Base-by-base conservation (phyloP, 78 protist species). In the Protostelium mycophagum region DNA sequence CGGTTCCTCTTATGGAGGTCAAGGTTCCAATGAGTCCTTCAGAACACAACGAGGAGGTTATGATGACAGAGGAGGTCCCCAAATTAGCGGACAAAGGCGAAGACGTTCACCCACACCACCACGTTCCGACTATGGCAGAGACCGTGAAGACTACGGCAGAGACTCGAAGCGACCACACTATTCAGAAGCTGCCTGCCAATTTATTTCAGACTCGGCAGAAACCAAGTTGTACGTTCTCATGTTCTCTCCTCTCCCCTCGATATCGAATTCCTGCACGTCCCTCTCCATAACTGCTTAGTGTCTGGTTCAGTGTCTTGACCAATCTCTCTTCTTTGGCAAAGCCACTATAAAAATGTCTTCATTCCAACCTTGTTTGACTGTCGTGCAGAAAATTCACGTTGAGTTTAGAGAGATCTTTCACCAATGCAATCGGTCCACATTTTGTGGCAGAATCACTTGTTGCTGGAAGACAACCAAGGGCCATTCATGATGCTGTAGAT, bases 171-270 rank as follows among this genome's bases (percentile, higher is more conserved):
- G 16, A 25, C 73, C 73, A 5, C 5, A 51, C 16, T 5, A 51
- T 51, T 51, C 73, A 16, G 31, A 5, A 51, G 5, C 73, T 51
- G 73, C 73, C 73, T 25, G 5, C 73, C 73, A 51, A 51, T 51
- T 51, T 51, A 16, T 51, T 5, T 51, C 73, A 51, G 73, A 51
- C 73, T 51, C 73, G 73, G 16, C 16, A 16, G 73, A 51, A 5
- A 51, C 73, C 73, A 51, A 51, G 73, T 51, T 51, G 73, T 51
- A 51, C 73, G 73, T 51, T n/a, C n/a, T n/a, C n/a, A n/a, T n/a
- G n/a, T n/a, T n/a, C n/a, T n/a, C n/a, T n/a, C n/a, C n/a, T n/a
- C n/a, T n/a, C n/a, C n/a, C n/a, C n/a, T n/a, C n/a, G n/a, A n/a
- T n/a, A n/a, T n/a, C n/a, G n/a, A n/a, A n/a, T n/a, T n/a, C n/a